Evolutionary conservation across 1,284 basidiomycete genomes (phyloP).

Genomic region (Heterobasidion occidentale): DNA sequence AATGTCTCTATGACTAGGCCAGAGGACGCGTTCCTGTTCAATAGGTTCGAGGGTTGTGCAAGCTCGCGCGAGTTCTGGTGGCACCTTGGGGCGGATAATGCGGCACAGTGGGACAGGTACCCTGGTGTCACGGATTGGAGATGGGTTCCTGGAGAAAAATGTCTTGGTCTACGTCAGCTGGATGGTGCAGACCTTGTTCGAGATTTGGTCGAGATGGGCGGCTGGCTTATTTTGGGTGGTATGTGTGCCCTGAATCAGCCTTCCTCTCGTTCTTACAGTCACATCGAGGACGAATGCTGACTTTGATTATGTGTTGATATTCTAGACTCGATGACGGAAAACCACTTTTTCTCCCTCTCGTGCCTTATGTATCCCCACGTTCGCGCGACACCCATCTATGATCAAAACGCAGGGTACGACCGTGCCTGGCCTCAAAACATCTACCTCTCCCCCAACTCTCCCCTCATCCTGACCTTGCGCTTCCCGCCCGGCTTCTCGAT

Average conservation of each 20-base stretch:
- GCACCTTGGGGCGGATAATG: slow-evolving; percentile 48
- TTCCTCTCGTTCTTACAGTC: neutral
- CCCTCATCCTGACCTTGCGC: slow-evolving; percentile 30
- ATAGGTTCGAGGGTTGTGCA: slow-evolving; percentile 53
- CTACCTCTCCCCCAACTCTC: slow-evolving; percentile 48
- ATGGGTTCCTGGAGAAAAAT: slow-evolving; percentile 36
- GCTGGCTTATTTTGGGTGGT: slow-evolving; percentile 61
- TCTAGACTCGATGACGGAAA: slow-evolving; percentile 58
- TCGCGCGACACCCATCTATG: slow-evolving; percentile 52
- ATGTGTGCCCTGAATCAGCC: slow-evolving; percentile 15
- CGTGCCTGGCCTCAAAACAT: slow-evolving; percentile 57
- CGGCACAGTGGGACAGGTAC: slow-evolving; percentile 40
- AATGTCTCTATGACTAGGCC: slow-evolving; percentile 24
- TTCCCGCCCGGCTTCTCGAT: slow-evolving; percentile 48
- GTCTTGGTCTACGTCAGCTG: slow-evolving; percentile 34
- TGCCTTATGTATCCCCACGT: slow-evolving; percentile 60
- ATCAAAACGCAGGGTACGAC: slow-evolving; percentile 43
- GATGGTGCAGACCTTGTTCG: slow-evolving; percentile 34
- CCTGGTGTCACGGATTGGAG: slow-evolving; percentile 40
- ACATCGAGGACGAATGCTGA: neutral
- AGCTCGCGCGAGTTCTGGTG: slow-evolving; percentile 51
- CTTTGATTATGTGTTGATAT: neutral
- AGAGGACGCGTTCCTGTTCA: slow-evolving; percentile 39
- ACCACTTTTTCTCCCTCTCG: slow-evolving; percentile 64
- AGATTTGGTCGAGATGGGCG: slow-evolving; percentile 57